Conservation (phyloP, 1,284 basidiomycete species). For the Ganoderma boninense region DNA sequence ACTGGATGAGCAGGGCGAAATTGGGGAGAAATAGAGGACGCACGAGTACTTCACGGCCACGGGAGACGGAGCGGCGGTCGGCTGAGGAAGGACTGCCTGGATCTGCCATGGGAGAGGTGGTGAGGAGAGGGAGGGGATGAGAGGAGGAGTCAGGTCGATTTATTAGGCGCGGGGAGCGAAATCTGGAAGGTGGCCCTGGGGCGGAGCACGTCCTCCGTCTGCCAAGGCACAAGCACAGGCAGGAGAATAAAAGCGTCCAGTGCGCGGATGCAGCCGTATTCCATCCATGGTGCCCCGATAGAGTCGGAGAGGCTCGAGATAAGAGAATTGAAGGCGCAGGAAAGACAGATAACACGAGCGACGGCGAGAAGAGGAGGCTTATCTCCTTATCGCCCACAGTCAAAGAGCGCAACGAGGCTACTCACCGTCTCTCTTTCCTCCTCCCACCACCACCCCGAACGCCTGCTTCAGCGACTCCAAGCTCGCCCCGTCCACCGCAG, state of each 20-base stretch:
- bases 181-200: not conserved
- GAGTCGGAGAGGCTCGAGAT: not conserved
- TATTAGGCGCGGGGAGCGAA: not conserved
- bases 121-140: conserved; percentile 13
- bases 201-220: not conserved
- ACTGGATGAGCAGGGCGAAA: not conserved
- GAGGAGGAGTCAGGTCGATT: conserved; percentile 7
- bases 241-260: not conserved
- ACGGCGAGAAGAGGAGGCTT: conserved; percentile 15
- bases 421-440: conserved; percentile 31
- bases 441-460: conserved; percentile 24
- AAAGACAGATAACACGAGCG: not conserved
- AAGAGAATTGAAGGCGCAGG: conserved; percentile 1
- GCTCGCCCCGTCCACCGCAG: conserved; percentile 21
- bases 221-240: not conserved
- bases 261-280: not conserved
- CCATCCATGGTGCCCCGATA: not conserved
- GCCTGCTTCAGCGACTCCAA: conserved; percentile 22
- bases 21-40: conserved; percentile 21
- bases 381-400: conserved; percentile 31
- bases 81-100: conserved; percentile 16
- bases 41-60: conserved; percentile 42
- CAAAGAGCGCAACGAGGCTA: conserved; percentile 28
- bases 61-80: conserved; percentile 39
- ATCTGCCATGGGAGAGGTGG: conserved; percentile 1